Conservation (phyloP, 2,329 filamentous ascomycete genomes). For the Ophiostoma angusticollis region DNA sequence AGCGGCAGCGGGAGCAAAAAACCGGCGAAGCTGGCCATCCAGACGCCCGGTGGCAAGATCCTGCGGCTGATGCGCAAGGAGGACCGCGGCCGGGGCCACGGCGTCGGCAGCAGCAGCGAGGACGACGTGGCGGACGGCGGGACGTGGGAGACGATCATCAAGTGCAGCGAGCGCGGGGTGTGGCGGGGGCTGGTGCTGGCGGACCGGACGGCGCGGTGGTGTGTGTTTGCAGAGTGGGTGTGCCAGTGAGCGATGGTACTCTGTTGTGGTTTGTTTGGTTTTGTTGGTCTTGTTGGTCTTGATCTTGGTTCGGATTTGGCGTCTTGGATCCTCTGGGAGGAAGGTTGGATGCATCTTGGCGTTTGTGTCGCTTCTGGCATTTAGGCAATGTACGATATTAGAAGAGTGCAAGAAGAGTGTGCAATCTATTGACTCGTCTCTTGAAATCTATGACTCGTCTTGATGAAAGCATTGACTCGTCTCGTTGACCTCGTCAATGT, state of each 20-base stretch:
- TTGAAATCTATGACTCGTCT: no score
- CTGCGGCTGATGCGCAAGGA: slow-evolving; percentile 74
- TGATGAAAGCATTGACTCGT: no score
- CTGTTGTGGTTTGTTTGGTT: not conserved
- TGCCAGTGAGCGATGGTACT: slow-evolving; percentile 26
- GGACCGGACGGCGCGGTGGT: slow-evolving; percentile 75
- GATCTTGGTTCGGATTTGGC: not conserved
- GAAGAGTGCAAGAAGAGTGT: no score
- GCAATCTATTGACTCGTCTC: no score
- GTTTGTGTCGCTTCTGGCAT: no score
- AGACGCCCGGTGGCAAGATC: slow-evolving; percentile 90
- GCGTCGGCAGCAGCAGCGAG: slow-evolving; percentile 35
- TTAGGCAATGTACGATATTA: no score
- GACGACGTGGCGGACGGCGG: slow-evolving; percentile 57
- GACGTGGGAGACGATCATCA: slow-evolving; percentile 83
- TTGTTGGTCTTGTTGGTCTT: not conserved
- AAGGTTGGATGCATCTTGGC: slow-evolving; percentile 5
- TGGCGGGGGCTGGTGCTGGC: slow-evolving; percentile 76
- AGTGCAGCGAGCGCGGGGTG: slow-evolving; percentile 68
- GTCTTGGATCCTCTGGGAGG: not conserved
- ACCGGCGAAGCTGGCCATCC: slow-evolving; percentile 89
- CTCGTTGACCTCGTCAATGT: no score
- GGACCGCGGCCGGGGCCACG: slow-evolving; percentile 38
- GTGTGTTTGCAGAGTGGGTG: slow-evolving; percentile 82
- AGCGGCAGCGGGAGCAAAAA: slow-evolving; percentile 47